Evolutionary conservation across 2,329 filamentous ascomycete genomes (phyloP).

Genomic region (Fusarium paranaense): DNA sequence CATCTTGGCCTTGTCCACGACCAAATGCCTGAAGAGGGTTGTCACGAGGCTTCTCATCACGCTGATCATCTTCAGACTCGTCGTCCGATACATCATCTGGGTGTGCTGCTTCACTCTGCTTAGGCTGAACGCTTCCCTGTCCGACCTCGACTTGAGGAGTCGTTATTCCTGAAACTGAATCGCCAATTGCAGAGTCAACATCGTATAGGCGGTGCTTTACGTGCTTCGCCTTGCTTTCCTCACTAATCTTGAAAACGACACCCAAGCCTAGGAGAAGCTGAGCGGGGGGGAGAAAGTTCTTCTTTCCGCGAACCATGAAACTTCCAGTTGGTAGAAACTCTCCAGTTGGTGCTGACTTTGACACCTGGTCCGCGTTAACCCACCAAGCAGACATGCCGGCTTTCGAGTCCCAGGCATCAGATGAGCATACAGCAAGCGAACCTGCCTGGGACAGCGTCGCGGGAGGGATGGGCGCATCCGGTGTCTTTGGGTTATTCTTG

Average conservation of each 20-base stretch:
- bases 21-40: slow-evolving; percentile 52
- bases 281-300: slow-evolving; percentile 90
- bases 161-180: slow-evolving; percentile 16
- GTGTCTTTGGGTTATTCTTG: slow-evolving; percentile 83
- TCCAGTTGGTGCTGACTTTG: slow-evolving; percentile 82
- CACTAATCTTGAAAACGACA: slow-evolving; percentile 88
- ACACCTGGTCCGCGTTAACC: slow-evolving; percentile 91
- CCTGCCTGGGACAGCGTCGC: slow-evolving; percentile 93
- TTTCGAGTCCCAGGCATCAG: slow-evolving; percentile 95
- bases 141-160: slow-evolving; percentile 41
- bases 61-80: slow-evolving; percentile 49
- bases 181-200: slow-evolving; percentile 30
- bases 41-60: slow-evolving; percentile 47
- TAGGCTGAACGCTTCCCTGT: slow-evolving; percentile 36
- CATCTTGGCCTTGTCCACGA: slow-evolving; percentile 38
- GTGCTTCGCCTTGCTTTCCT: slow-evolving; percentile 86
- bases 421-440: slow-evolving; percentile 84
- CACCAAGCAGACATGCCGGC: slow-evolving; percentile 97
- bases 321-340: slow-evolving; percentile 83
- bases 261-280: slow-evolving; percentile 90
- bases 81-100: slow-evolving; percentile 48
- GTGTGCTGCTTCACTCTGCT: slow-evolving; percentile 38
- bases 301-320: slow-evolving; percentile 86
- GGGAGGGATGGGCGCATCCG: slow-evolving; percentile 89
- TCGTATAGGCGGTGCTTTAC: slow-evolving; percentile 70